Conservation (phyloP, 1,284 basidiomycete species). For the Moniliella sp. region DNA sequence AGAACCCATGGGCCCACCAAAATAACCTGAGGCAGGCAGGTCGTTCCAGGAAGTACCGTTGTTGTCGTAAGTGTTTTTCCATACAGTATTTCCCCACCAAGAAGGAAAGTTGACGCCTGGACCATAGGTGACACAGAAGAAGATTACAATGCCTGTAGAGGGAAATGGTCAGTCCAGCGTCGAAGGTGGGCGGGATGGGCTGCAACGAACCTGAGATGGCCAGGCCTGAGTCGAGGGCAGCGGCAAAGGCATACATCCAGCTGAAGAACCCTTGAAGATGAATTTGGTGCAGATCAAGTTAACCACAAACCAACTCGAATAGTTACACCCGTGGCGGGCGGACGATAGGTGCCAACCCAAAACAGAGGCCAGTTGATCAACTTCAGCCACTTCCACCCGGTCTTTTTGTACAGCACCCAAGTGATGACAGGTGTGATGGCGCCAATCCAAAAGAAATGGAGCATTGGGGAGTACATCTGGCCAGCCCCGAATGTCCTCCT, state of each 20-base stretch:
- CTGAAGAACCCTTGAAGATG: constrained; percentile 35
- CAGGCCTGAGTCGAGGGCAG: constrained; percentile 34
- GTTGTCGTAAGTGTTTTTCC: constrained; percentile 6
- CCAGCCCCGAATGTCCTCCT: constrained; percentile 10
- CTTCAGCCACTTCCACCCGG: constrained; percentile 24
- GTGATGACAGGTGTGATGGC: constrained; percentile 13
- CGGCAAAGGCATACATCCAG: constrained; percentile 35
- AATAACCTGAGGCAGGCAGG: no score
- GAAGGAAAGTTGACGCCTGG: constrained; percentile 21
- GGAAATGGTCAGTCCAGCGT: constrained; percentile 1
- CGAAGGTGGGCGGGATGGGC: constrained; percentile 5
- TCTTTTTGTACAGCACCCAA: constrained; percentile 10
- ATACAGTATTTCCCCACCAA: constrained; percentile 30
- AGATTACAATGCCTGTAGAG: constrained; percentile 5
- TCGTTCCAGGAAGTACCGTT: no score
- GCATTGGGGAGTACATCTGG: constrained; percentile 10
- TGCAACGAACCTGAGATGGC: constrained; percentile 27
- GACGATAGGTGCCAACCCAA: constrained; percentile 16
- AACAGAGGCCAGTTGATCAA: constrained; percentile 17
- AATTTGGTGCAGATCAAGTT: constrained; percentile 35
- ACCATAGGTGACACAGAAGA: constrained; percentile 6
- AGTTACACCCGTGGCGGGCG: constrained; percentile 29
- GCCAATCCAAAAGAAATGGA: constrained; percentile 21
- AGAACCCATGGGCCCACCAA: no score
- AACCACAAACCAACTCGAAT: constrained; percentile 29